A percentile compares a stretch with the other conserved stretches of the same genome.
Evolutionary conservation across 2,329 filamentous ascomycete species (phyloP).

Genomic region (Penicillium palitans): DNA sequence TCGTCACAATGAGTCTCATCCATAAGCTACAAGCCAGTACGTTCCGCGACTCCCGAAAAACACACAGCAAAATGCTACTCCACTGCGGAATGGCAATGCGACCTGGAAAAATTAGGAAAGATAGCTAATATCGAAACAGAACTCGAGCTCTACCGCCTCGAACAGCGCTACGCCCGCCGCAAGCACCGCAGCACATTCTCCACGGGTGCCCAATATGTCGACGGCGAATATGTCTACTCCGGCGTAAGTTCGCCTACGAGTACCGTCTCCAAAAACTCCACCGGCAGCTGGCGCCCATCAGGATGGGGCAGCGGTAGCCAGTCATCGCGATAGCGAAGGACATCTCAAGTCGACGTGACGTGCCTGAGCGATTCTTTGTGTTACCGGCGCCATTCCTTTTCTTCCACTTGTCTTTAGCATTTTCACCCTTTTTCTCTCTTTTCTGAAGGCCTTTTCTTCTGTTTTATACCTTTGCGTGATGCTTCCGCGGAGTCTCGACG

Average conservation of each 20-base stretch:
- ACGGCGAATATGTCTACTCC: conserved; percentile 88
- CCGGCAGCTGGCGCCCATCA: conserved; percentile 36
- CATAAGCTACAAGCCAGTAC: conserved; percentile 54
- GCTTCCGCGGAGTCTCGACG: conserved; percentile 24
- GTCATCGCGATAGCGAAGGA: conserved; percentile 27
- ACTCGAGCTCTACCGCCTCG: conserved; percentile 88
- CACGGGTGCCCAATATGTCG: conserved; percentile 86
- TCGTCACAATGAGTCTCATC: conserved; percentile 49
- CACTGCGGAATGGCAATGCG: neutral
- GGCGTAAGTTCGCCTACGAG: conserved; percentile 38
- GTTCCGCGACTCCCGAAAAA: conserved; percentile 23
- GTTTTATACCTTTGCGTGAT: conserved; percentile 24
- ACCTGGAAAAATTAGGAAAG: conserved; percentile 17
- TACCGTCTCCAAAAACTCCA: conserved; percentile 43
- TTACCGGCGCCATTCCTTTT: conserved; percentile 7
- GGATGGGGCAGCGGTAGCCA: conserved; percentile 27
- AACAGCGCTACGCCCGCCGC: conserved; percentile 90
- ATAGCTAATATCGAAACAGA: conserved; percentile 60
- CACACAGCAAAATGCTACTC: neutral
- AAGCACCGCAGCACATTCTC: conserved; percentile 88
- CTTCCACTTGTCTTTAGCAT: conserved; percentile 12
- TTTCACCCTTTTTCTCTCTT: conserved; percentile 11
- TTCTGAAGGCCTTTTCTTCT: neutral
- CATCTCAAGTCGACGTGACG: conserved; percentile 12
- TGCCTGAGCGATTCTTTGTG: conserved; percentile 4